These are phyloP conservation scores for Phytophthora hybrid DNA, from an alignment of 352 stramenopile species.

Conservation along the genomic window DNA sequence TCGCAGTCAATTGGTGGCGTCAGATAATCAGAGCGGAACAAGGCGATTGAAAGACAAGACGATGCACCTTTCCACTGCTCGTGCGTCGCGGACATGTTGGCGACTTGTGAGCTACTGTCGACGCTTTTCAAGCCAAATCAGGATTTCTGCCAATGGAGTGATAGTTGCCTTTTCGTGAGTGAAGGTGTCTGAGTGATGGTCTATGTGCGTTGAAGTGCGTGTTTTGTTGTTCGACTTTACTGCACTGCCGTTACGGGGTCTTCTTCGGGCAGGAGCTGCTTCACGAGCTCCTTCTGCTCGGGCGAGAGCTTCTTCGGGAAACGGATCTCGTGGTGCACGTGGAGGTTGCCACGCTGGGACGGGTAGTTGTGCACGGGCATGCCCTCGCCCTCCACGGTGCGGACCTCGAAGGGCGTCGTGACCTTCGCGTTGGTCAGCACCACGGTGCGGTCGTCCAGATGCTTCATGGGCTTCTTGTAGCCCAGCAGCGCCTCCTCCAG, in stretches of 20 bases:
- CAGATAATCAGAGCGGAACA: conserved; percentile 9
- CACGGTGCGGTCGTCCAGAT: conserved; percentile 96
- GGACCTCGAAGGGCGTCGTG: conserved; percentile 94
- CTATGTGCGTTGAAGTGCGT: conserved; percentile 9
- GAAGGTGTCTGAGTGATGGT: conserved; percentile 9
- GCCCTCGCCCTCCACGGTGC: conserved; percentile 92
- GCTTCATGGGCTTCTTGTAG: conserved; percentile 92
- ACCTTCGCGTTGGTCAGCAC: conserved; percentile 84
- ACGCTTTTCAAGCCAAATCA: not conserved
- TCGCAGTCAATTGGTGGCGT: conserved; percentile 1
- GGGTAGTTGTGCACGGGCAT: conserved; percentile 95
- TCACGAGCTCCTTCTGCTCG: conserved; percentile 88
- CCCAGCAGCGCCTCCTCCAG: conserved; percentile 96
- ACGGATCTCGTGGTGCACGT: conserved; percentile 95
- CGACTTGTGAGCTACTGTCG: not conserved
- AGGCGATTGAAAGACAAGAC: not conserved
- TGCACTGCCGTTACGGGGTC: conserved; percentile 24
- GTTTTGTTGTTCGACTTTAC: conserved; percentile 20
- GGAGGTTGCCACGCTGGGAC: conserved; percentile 93
- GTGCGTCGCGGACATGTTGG: conserved; percentile 16
- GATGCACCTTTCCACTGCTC: conserved; percentile 44
- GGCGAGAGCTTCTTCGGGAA: conserved; percentile 92
- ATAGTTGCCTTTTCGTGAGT: conserved; percentile 20
- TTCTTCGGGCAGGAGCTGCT: conserved; percentile 52
- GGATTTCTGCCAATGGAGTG: conserved; percentile 25